phyloP scores from a whole-genome alignment of 2,329 filamentous ascomycete species.

The Colletotrichum tabaci region DNA sequence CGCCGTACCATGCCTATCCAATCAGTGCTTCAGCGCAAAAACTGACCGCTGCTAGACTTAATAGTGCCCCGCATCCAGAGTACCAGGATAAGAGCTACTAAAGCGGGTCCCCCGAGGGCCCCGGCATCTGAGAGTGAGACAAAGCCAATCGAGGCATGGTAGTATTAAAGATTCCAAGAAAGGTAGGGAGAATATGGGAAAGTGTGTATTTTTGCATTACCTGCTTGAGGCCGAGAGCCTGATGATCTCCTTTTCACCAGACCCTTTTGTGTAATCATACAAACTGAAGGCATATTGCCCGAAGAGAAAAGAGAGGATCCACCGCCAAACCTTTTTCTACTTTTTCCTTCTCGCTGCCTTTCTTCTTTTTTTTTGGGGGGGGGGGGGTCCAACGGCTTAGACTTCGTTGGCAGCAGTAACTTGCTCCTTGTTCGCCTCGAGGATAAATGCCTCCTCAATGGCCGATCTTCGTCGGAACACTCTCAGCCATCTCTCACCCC shows the following conservation, averaged over 20 bases:
- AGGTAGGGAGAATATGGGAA: not conserved
- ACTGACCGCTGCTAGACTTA: slow-evolving; percentile 21
- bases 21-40: slow-evolving; percentile 39
- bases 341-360: too few relatives aligned
- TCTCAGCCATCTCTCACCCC: slow-evolving; percentile 89
- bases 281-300: slow-evolving; percentile 10
- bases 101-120: not conserved
- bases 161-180: not conserved
- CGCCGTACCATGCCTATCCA: slow-evolving; percentile 21
- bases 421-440: slow-evolving; percentile 50
- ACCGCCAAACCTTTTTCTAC: too few relatives aligned
- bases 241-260: not conserved
- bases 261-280: slow-evolving; percentile 25
- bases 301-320: not conserved
- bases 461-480: slow-evolving; percentile 87
- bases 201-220: not conserved
- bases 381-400: slow-evolving; percentile 10
- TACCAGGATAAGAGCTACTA: slow-evolving; percentile 14
- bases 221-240: slow-evolving; percentile 1
- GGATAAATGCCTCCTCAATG: slow-evolving; percentile 82
- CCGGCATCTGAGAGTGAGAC: not conserved
- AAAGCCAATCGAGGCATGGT: too few relatives aligned
- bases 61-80: slow-evolving; percentile 31
- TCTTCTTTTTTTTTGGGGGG: too few relatives aligned
- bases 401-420: not conserved